phyloP scores from a whole-genome alignment of 805 yeast species.

The Kazachstania taianensis region DNA sequence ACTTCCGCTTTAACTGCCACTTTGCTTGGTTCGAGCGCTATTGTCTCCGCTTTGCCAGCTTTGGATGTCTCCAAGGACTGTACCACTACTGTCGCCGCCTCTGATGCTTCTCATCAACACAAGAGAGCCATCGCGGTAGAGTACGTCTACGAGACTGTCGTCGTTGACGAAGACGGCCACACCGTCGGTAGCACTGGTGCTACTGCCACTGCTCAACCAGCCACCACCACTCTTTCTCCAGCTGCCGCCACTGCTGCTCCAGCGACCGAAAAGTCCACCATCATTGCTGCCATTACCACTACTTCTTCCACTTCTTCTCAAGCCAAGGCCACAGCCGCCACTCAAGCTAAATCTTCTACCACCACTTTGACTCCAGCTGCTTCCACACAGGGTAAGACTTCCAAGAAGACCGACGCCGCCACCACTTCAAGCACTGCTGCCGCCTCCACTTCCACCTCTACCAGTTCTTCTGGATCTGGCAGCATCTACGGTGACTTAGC shows the following conservation, averaged over 20 bases:
- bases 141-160: slow-evolving; percentile 44
- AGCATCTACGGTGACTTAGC: slow-evolving; percentile 49
- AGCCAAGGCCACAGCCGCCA: slow-evolving; percentile 25
- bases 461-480: slow-evolving; percentile 30
- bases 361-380: slow-evolving; percentile 13
- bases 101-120: slow-evolving; percentile 35
- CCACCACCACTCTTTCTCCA: slow-evolving; percentile 1
- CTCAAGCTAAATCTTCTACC: slow-evolving; percentile 16
- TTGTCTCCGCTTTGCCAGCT: slow-evolving; percentile 23
- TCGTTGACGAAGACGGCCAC: slow-evolving; percentile 40
- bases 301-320: slow-evolving; percentile 14
- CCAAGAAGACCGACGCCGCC: slow-evolving; percentile 17
- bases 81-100: slow-evolving; percentile 22
- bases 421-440: slow-evolving; percentile 20
- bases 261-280: slow-evolving; percentile 12
- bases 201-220: slow-evolving; percentile 3
- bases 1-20: slow-evolving; percentile 25
- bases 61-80: slow-evolving; percentile 13
- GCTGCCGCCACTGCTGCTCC: slow-evolving; percentile 2
- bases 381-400: slow-evolving; percentile 14
- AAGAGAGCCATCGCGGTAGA: slow-evolving; percentile 44
- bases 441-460: slow-evolving; percentile 23
- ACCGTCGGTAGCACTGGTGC: slow-evolving; percentile 25
- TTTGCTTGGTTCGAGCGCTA: slow-evolving; percentile 25
- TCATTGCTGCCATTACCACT: slow-evolving; percentile 11